A percentile compares a stretch with the other conserved stretches of the same genome.
phyloP scores from a whole-genome alignment of 129 eudicot genomes.

The Erigeron canadensis region DNA sequence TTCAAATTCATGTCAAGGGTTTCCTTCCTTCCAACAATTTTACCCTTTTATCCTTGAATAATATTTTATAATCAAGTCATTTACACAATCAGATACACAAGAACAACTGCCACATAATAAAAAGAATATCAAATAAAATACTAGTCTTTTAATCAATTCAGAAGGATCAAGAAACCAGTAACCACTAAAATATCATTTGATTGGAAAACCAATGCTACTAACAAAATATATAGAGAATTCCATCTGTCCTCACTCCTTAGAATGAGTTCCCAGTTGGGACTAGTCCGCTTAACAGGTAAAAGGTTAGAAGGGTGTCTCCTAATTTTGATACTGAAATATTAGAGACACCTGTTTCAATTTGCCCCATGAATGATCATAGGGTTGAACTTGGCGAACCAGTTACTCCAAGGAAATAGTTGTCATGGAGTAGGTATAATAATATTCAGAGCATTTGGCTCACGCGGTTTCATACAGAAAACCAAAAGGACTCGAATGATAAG shows the following conservation, averaged over 20 bases:
- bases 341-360: background rate
- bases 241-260: constrained; percentile 14
- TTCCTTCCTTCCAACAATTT: background rate
- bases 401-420: no score
- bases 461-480: constrained; percentile 22
- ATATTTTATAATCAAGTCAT: constrained; percentile 1
- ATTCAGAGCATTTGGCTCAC: background rate
- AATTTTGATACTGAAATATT: background rate
- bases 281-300: background rate
- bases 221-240: no score
- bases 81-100: background rate
- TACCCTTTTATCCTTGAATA: background rate
- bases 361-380: background rate
- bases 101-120: constrained; percentile 11
- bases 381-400: constrained; percentile 11
- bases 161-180: background rate
- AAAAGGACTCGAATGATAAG: constrained; percentile 49
- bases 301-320: background rate
- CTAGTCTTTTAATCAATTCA: background rate
- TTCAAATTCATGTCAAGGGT: background rate
- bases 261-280: constrained; percentile 12
- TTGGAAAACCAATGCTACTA: no score
- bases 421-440: background rate
- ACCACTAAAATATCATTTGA: background rate
- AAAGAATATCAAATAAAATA: background rate